Base-by-base conservation (phyloP, 1,284 basidiomycete genomes). In the Microbotryum violaceum region DNA sequence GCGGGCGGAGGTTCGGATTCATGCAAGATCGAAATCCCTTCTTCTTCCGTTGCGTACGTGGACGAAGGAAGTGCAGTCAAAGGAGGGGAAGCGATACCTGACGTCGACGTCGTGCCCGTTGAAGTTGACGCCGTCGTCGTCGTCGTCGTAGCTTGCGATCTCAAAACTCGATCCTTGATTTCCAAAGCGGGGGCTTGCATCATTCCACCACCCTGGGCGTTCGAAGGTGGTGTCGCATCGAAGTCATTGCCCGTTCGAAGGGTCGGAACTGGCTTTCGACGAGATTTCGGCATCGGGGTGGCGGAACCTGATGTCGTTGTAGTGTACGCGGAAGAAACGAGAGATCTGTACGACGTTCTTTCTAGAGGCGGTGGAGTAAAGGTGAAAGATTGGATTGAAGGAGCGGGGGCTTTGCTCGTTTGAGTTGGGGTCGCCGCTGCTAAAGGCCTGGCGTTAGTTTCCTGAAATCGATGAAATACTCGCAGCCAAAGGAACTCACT, bases 201-300 rank as follows among this genome's bases (percentile, higher is more conserved):
- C 14, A 42, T 42, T 1, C 1, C 37, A 16, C 37, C 37, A 16
- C 37, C 37, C 14, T 42, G 37, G 33, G 1, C 25, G 56, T 1
- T 23, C 42, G 45, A 37, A 23, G 18, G n/a, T 25, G 14, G 14
- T 16, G 23, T 16, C 33, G 12, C 6, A 25, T 33, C 4, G 21
- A 12, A 6, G 37, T 12, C n/a, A 4, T 46, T 42, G 8, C 47
- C 48, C 7, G 45, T 54, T 29, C 44, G 12, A n/a, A 54, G 31
- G 29, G 29, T 20, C 18, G 47, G 53, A 7, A 31, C 45, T n/a
- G 53, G 60, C 12, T 54, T 48, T 0, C 46, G 63, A 1, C 56
- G 58, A 18, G 60, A 59, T 12, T 42, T 27, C n/a, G 54, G 47
- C 10, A 56, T 45, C 2, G 63, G 47, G 0, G 44, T 9, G 14